Base-by-base conservation (phyloP, 2,329 filamentous ascomycete genomes). In the Aureobasidium vineae region DNA sequence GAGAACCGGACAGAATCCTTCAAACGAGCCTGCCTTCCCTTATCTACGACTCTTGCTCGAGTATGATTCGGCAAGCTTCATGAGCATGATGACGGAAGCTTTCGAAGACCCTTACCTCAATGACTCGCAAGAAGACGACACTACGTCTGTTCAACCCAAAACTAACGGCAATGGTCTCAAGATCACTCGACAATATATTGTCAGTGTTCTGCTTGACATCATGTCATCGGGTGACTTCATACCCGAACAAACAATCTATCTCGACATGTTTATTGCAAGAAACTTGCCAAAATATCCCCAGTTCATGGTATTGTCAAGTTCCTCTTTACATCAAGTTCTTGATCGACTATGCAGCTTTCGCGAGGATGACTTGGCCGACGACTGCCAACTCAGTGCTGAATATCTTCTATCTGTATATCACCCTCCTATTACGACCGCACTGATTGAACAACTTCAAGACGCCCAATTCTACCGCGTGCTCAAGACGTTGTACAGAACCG, bases 231-330 rank as follows among this genome's bases (percentile, higher is more conserved):
- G 84, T 4, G 86, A 90, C 54, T 98, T 97, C 77, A 85, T 87
- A 0, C 78, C 88, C 0, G 86, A 90, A 68, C 92, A 98, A 74
- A 93, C 90, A 15, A 91, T 99, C 66, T 99, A 97, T 77, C 85
- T 99, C 52, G 92, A 99, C 77, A 99, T 99, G 92, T 99, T 99
- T 74, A 90, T 99, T 74, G 94, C 95, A 21, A 88, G 95, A 66
- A 99, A 97, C 75, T 80, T 99, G 59, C 91, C 96, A 3, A 99
- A 99, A 76, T 99, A 97, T 73, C 92, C 93, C 0, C 94, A 98
- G 75, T 97, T 97, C 73, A 88, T 99, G 60, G 85, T 98, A 13
- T 86, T 99, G 54, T 90, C 94, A 0, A 95, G 93, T 21, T 92
- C 91, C 2, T 90, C 90, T 1, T 82, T 99, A 0, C 91, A 92